A percentile compares a stretch with the other conserved stretches of the same genome.
Evolutionary conservation across 2,329 filamentous ascomycete species (phyloP).

Genomic region (Verticillium dahliae): DNA sequence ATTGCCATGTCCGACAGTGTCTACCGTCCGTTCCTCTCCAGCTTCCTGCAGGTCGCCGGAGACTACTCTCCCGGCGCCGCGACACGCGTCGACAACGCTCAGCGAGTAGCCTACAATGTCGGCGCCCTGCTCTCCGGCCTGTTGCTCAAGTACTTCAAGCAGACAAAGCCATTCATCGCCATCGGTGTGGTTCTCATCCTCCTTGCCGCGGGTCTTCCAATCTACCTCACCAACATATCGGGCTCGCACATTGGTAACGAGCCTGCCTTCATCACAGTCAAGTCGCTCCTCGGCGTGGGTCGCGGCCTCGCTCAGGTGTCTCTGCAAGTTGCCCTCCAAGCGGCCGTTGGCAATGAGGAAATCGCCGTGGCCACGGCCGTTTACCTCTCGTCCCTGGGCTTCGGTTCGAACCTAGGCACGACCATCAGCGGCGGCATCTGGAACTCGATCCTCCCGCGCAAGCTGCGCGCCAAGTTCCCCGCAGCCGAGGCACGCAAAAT

Average conservation of each 20-base stretch:
- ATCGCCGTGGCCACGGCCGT: conserved; percentile 28
- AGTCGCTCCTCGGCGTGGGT: conserved; percentile 25
- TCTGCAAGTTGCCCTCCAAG: conserved; percentile 18
- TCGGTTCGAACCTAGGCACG: conserved; percentile 17
- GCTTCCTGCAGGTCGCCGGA: conserved; percentile 30
- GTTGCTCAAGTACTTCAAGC: conserved; percentile 27
- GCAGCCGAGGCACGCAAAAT: conserved; percentile 13
- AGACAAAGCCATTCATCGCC: conserved; percentile 24
- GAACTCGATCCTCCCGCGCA: conserved; percentile 20
- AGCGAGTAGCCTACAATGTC: conserved; percentile 28
- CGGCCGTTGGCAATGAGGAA: conserved; percentile 23
- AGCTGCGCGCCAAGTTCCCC: conserved; percentile 17
- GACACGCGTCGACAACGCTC: conserved; percentile 26
- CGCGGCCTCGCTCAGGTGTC: conserved; percentile 27
- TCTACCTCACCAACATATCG: conserved; percentile 20
- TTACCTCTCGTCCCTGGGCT: conserved; percentile 26
- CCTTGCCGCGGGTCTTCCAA: conserved; percentile 24
- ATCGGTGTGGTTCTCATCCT: conserved; percentile 24
- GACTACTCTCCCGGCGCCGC: conserved; percentile 26
- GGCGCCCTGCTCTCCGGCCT: conserved; percentile 24
- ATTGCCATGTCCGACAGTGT: conserved; percentile 28
- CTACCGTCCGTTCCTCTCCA: conserved; percentile 32
- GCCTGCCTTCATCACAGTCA: conserved; percentile 25
- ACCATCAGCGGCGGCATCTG: conserved; percentile 29
- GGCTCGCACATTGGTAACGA: conserved; percentile 20